phyloP scores from a whole-genome alignment of 1,284 basidiomycete genomes.

The Xerocomus amazonicus region DNA sequence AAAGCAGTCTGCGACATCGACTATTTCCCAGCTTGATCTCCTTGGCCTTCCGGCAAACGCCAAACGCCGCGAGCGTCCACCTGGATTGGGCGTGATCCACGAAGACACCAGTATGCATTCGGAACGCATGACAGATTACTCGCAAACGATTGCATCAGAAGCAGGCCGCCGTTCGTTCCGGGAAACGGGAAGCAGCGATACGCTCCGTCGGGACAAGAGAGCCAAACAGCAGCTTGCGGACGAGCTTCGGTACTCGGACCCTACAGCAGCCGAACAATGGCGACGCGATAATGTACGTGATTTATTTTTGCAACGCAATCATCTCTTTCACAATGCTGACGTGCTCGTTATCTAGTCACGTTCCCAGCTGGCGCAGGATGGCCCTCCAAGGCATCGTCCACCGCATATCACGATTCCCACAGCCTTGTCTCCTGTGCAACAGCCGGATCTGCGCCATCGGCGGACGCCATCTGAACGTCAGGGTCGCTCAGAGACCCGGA shows the following conservation, averaged over 20 bases:
- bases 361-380: conserved; percentile 15
- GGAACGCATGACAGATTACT: conserved; percentile 24
- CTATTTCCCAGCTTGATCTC: conserved; percentile 41
- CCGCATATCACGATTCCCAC: conserved; percentile 23
- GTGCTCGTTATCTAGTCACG: conserved; percentile 16
- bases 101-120: conserved; percentile 38
- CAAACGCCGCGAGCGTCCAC: conserved; percentile 28
- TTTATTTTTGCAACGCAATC: no score
- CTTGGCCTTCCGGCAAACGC: conserved; percentile 30
- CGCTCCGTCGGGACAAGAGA: conserved; percentile 14
- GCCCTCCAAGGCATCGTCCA: conserved; percentile 18
- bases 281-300: conserved; percentile 30
- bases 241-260: conserved; percentile 37
- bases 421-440: conserved; percentile 30
- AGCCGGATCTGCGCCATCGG: conserved; percentile 17
- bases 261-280: conserved; percentile 37
- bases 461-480: conserved; percentile 28
- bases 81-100: conserved; percentile 37
- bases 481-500: conserved; percentile 24
- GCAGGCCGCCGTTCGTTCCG: conserved; percentile 11
- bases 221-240: conserved; percentile 32
- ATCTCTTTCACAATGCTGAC: no score
- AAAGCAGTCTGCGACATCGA: conserved; percentile 32
- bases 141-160: conserved; percentile 19
- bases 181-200: conserved; percentile 23